Evolutionary conservation across 2,329 filamentous ascomycete genomes (phyloP).

Genomic region (Ilyonectria destructans): DNA sequence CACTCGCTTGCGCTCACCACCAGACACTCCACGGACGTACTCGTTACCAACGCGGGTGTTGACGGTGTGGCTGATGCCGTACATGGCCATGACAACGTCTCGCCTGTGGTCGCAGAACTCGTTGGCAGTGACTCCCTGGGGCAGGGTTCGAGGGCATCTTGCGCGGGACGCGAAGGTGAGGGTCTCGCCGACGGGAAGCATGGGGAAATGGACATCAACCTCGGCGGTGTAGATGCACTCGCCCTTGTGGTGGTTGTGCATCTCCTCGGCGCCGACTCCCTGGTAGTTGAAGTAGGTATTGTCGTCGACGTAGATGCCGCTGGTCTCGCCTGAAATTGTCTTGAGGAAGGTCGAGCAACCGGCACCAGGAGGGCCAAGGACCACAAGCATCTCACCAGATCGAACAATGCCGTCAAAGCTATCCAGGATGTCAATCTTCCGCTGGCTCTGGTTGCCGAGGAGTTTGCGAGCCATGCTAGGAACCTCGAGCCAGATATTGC

Average conservation of each 20-base stretch:
- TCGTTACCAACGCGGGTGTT: slow-evolving; percentile 33
- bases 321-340: slow-evolving; percentile 32
- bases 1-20: slow-evolving; percentile 30
- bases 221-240: slow-evolving; percentile 33
- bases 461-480: slow-evolving; percentile 21
- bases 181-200: slow-evolving; percentile 31
- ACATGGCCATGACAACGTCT: slow-evolving; percentile 33
- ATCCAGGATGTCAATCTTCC: slow-evolving; percentile 26
- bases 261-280: slow-evolving; percentile 27
- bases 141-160: slow-evolving; percentile 25
- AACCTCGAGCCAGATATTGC: slow-evolving; percentile 29
- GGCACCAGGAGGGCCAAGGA: slow-evolving; percentile 25
- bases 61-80: slow-evolving; percentile 33
- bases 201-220: slow-evolving; percentile 31
- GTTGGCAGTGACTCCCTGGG: slow-evolving; percentile 7
- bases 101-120: slow-evolving; percentile 34
- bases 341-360: slow-evolving; percentile 33
- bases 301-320: slow-evolving; percentile 29
- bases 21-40: slow-evolving; percentile 28
- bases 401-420: slow-evolving; percentile 26
- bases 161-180: slow-evolving; percentile 32
- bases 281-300: slow-evolving; percentile 33
- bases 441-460: slow-evolving; percentile 8
- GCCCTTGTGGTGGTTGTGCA: slow-evolving; percentile 32
- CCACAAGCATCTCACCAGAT: slow-evolving; percentile 29